Evolutionary conservation across 2,329 filamentous ascomycete genomes (phyloP).

Genomic region (Aspergillus pseudoviridinutans): DNA sequence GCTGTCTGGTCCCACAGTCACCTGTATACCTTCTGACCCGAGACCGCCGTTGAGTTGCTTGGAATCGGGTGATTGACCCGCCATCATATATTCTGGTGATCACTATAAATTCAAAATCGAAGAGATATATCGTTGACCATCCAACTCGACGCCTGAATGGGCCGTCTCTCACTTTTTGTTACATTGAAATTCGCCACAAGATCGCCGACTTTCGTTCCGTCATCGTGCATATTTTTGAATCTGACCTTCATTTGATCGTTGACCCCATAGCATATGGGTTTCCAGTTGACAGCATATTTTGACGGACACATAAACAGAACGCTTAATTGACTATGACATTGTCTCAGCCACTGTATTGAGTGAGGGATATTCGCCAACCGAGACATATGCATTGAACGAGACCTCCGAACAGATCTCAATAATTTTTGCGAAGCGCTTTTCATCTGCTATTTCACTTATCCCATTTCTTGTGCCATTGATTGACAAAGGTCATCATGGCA

Average conservation of each 20-base stretch:
- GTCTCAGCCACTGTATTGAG: background rate
- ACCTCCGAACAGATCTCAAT: background rate
- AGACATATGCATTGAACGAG: background rate
- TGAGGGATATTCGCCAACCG: background rate
- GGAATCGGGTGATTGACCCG: background rate
- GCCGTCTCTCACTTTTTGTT: background rate
- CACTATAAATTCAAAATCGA: background rate
- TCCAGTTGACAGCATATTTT: background rate
- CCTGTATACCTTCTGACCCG: background rate
- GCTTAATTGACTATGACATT: background rate
- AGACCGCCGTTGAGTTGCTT: background rate
- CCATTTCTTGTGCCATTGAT: background rate
- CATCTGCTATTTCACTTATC: background rate
- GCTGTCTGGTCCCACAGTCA: background rate
- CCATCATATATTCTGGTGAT: background rate
- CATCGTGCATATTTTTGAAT: background rate
- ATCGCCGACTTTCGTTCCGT: background rate
- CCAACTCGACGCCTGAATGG: background rate
- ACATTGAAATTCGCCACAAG: background rate
- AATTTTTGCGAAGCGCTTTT: background rate
- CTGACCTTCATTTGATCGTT: background rate
- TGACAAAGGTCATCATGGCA: constrained; percentile 10
- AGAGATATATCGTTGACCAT: background rate
- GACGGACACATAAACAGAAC: background rate
- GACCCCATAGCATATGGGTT: background rate